These are phyloP conservation scores for Rhodotorula kratochvilovae DNA, from an alignment of 768 basidiomycete genomes.

Conservation along the genomic window DNA sequence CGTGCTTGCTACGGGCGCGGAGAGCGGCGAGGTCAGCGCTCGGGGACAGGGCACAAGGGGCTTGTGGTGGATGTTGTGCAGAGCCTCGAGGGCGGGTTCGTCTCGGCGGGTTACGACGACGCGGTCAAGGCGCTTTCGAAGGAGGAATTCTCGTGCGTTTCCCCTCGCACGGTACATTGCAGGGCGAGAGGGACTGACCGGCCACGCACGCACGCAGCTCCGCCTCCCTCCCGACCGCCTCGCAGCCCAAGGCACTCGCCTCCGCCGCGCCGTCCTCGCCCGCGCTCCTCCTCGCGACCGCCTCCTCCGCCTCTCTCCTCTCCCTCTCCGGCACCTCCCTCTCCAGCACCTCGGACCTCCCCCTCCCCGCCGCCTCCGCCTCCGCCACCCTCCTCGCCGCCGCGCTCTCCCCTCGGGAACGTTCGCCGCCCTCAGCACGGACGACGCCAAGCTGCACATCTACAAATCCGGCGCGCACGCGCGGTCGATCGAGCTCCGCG, in stretches of 20 bases:
- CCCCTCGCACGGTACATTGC: no score
- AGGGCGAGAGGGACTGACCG: not conserved
- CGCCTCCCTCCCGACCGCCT: slow-evolving; percentile 13
- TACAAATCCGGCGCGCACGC: slow-evolving; percentile 60
- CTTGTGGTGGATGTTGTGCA: slow-evolving; percentile 23
- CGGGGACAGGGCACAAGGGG: slow-evolving; percentile 10
- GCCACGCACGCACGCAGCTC: not conserved
- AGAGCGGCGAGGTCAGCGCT: not conserved
- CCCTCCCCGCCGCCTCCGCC: not conserved
- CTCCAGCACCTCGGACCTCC: not conserved
- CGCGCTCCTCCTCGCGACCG: slow-evolving; percentile 52
- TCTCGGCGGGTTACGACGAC: slow-evolving; percentile 29
- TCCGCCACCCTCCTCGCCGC: slow-evolving; percentile 51
- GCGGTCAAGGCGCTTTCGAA: slow-evolving; percentile 20
- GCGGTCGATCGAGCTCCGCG: slow-evolving; percentile 58
- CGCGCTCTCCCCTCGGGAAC: slow-evolving; percentile 14
- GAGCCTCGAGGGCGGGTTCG: not conserved
- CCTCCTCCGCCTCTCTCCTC: slow-evolving; percentile 5
- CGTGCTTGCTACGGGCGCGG: not conserved
- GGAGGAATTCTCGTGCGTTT: slow-evolving; percentile 1
- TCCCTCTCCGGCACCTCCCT: slow-evolving; percentile 4
- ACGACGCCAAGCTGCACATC: slow-evolving; percentile 72
- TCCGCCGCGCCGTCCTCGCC: slow-evolving; percentile 4
- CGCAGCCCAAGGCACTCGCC: slow-evolving; percentile 18
- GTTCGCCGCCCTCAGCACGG: slow-evolving; percentile 30